Evolutionary conservation across 352 stramenopile species (phyloP).

Genomic region (Phytophthora cryptogea): DNA sequence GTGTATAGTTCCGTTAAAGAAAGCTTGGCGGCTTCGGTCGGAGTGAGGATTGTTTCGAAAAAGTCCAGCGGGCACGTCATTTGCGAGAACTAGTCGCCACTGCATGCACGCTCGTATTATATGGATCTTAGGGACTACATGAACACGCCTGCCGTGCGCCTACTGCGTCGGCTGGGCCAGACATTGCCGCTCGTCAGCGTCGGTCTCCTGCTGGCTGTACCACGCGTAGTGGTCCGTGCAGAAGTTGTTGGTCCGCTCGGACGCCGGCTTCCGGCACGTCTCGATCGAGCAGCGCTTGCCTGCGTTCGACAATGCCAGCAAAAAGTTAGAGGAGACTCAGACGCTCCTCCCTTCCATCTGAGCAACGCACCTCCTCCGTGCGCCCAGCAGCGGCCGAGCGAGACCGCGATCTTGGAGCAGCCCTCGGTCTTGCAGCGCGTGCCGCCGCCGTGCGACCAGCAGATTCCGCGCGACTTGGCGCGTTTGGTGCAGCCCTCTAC

Average conservation of each 20-base stretch:
- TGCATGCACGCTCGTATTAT: background rate
- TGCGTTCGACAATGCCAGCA: constrained; percentile 11
- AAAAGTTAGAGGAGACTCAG: background rate
- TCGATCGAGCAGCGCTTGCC: constrained; percentile 37
- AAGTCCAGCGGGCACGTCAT: constrained; percentile 11
- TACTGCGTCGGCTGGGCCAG: constrained; percentile 17
- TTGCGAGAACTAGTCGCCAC: constrained; percentile 8
- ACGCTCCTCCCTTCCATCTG: background rate
- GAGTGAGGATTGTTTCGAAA: background rate
- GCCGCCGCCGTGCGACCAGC: constrained; percentile 77
- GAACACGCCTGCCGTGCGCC: background rate
- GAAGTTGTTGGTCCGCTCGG: constrained; percentile 53
- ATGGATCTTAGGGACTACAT: constrained; percentile 10
- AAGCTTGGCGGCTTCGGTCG: background rate
- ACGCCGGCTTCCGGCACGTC: constrained; percentile 41
- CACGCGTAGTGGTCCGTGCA: constrained; percentile 45
- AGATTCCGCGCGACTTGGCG: constrained; percentile 77
- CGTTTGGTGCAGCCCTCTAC: constrained; percentile 53
- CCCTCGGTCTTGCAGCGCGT: constrained; percentile 49
- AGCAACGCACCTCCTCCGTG: constrained; percentile 29
- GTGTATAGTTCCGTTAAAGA: background rate
- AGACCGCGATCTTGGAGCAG: constrained; percentile 54
- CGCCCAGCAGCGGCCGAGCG: constrained; percentile 34
- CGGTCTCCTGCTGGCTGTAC: constrained; percentile 20
- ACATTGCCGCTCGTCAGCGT: constrained; percentile 2